A percentile compares a stretch with the other conserved stretches of the same genome.
phyloP scores from a whole-genome alignment of 306 rosid species.

The Benincasa hispida region DNA sequence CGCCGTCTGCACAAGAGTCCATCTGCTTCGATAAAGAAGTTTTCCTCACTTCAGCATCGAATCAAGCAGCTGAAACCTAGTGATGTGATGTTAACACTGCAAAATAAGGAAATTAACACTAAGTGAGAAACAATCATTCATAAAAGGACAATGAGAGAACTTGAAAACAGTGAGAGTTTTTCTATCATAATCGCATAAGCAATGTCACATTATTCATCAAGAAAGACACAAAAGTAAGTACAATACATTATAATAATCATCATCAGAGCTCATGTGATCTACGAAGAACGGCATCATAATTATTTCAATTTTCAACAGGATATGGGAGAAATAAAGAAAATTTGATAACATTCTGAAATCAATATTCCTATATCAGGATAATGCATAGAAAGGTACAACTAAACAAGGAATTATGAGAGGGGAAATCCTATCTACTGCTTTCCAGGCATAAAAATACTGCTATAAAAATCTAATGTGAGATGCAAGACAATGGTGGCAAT shows the following conservation, averaged over 20 bases:
- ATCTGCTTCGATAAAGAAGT: not conserved
- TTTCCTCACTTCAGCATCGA: not conserved
- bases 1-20: not conserved
- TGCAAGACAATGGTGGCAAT: not conserved
- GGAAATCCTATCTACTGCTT: not conserved
- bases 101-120: not conserved
- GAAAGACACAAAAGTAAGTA: not conserved
- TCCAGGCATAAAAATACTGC: not conserved
- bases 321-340: not conserved
- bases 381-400: not conserved
- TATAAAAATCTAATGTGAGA: not conserved
- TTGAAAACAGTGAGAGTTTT: not conserved
- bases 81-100: conserved; percentile 11
- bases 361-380: not conserved
- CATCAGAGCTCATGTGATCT: not conserved
- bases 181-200: not conserved
- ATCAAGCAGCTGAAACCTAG: conserved; percentile 1
- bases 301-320: not conserved
- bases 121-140: not conserved
- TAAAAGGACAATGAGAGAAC: not conserved
- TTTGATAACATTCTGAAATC: not conserved
- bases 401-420: not conserved
- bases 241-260: not conserved
- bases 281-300: not conserved
- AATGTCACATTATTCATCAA: not conserved